Evolutionary conservation across 2,329 filamentous ascomycete genomes (phyloP), one percentile per base, ranked within the genome.

Genomic region (Parastagonospora nodorum): DNA sequence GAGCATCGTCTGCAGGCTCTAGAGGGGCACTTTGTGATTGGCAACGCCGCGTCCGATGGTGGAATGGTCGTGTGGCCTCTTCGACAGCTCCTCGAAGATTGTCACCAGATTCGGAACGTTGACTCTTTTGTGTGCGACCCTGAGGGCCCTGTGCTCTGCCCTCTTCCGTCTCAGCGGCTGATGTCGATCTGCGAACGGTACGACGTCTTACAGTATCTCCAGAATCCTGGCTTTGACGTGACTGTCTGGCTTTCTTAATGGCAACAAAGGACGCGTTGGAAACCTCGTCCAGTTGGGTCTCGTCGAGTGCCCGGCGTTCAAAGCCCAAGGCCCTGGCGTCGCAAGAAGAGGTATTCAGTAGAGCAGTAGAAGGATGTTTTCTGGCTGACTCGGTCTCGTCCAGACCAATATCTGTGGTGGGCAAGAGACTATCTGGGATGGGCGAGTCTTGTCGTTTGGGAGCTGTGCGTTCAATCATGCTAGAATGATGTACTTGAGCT

Each of bases 61-160:
- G 40, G 11, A 15, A 15, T 9, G 31, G 14, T 27, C 35, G 24
- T 42, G 28, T 35, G 46, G 53, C 42, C 32, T 47, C 43, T 16
- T 54, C 45, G 49, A 60, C 28, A 57, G 49, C 15, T 40, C 41
- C 55, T 68, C 61, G 63, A 65, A 68, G 42, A 60, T 50, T 24
- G 46, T 48, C 43, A 66, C 55, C 29, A 66, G 53, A 38, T 28
- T 51, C 44, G 37, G 57, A 5, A 63, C 55, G 44, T 56, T 36
- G 42, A 11, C 15, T 16, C 41, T 62, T 49, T 2, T 24, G 29
- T 28, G 35, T 15, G 27, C 28, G 29, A 19, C 45, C 36, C 15
- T 28, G 27, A 15, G 27, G n/a, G 16, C 40, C 42, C 15, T 51
- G 24, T 24, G 41, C 46, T 41, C 41, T 37, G 42, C 37, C 50